Conservation (phyloP, 176 grass and related monocot species). For the Poa pratensis region DNA sequence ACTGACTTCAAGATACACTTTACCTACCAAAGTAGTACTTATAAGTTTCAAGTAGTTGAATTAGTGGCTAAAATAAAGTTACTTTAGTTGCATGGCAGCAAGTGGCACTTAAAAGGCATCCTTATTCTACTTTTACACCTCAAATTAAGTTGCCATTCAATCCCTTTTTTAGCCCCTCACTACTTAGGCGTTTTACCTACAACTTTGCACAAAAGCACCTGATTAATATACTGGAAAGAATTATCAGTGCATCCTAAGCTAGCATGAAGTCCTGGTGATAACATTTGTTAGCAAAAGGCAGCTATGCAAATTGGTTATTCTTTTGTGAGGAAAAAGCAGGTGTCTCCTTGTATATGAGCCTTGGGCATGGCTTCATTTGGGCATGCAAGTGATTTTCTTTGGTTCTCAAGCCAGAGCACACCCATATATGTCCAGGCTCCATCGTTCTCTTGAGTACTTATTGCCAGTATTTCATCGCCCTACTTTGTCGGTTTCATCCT, state of each 20-base stretch:
- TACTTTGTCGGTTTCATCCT: conserved; percentile 20
- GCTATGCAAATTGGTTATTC: conserved; percentile 32
- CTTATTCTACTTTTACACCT: conserved; percentile 37
- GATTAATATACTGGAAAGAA: conserved; percentile 50
- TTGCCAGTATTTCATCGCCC: neutral
- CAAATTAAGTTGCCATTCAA: conserved; percentile 35
- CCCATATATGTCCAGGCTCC: neutral
- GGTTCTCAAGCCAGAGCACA: conserved; percentile 29
- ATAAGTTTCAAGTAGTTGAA: conserved; percentile 18
- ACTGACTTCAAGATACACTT: conserved; percentile 3
- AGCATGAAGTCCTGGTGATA: conserved; percentile 45
- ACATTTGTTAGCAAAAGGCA: conserved; percentile 55
- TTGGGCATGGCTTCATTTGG: conserved; percentile 28
- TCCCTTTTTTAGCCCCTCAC: conserved; percentile 16
- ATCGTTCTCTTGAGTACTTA: conserved; percentile 17
- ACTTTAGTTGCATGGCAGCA: conserved; percentile 27
- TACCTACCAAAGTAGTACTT: neutral
- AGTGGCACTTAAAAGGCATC: conserved; percentile 25
- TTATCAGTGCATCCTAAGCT: conserved; percentile 50
- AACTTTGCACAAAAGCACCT: conserved; percentile 43
- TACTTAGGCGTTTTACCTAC: conserved; percentile 20
- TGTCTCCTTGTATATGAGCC: conserved; percentile 41
- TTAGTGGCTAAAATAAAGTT: neutral
- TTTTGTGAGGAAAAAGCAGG: conserved; percentile 36
- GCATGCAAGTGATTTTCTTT: conserved; percentile 30